Percentiles rank a stretch among this genome's conserved stretches.
phyloP scores from a whole-genome alignment of 179 eudicot species.

The Silene coronaria region DNA sequence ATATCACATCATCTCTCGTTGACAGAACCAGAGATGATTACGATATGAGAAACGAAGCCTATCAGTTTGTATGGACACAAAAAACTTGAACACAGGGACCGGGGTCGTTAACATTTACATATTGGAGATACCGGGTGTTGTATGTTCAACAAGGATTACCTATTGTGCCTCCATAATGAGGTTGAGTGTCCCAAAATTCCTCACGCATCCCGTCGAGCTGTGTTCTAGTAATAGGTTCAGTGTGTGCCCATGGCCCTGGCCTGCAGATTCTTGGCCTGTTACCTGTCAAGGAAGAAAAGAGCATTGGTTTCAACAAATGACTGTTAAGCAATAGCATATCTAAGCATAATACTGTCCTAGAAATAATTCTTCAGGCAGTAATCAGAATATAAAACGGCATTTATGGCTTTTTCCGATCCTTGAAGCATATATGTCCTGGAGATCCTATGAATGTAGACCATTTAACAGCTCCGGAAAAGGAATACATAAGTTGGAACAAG shows the following conservation, averaged over 20 bases:
- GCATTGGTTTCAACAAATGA: not conserved
- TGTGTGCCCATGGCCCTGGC: slow-evolving; percentile 81
- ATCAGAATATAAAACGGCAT: not conserved
- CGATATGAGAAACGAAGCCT: too few species aligned
- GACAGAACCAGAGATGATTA: too few species aligned
- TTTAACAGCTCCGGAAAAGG: not conserved
- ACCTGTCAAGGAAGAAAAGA: slow-evolving; percentile 26
- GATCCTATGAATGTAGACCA: not conserved
- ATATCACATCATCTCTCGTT: too few species aligned
- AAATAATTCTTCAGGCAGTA: not conserved
- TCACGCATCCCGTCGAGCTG: slow-evolving; percentile 68
- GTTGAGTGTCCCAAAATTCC: slow-evolving; percentile 96
- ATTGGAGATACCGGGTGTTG: not conserved
- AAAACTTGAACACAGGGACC: too few species aligned
- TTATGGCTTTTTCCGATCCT: not conserved
- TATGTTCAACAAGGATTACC: slow-evolving; percentile 33
- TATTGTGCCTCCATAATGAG: slow-evolving; percentile 83
- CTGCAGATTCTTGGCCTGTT: slow-evolving; percentile 46
- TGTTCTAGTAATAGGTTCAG: slow-evolving; percentile 56
- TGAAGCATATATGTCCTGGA: not conserved
- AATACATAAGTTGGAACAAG: not conserved
- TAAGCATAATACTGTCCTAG: too few species aligned
- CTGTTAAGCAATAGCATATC: too few species aligned
- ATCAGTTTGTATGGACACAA: too few species aligned
- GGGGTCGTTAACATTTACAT: not conserved